A percentile compares a stretch with the other conserved stretches of the same genome.
Evolutionary conservation across 805 yeast genomes (phyloP).

Genomic region (Barnettozyma vustinii): DNA sequence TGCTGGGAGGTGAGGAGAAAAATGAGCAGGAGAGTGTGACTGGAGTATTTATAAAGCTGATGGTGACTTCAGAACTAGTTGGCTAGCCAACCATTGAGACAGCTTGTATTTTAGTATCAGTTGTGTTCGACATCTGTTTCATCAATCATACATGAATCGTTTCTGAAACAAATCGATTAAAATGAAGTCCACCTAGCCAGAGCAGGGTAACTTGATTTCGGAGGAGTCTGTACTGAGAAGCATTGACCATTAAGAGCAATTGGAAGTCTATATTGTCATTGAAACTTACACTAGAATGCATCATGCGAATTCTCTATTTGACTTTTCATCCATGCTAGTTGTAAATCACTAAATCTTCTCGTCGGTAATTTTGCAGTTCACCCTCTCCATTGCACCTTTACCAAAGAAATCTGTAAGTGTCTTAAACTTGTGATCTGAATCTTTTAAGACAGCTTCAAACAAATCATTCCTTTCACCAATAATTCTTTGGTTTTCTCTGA

Average conservation of each 20-base stretch:
- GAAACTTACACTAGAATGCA: background rate
- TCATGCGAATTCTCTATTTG: background rate
- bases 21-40: background rate
- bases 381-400: slow-evolving; percentile 73
- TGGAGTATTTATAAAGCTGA: background rate
- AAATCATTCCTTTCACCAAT: slow-evolving; percentile 57
- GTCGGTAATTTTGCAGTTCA: slow-evolving; percentile 5
- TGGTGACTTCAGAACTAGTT: background rate
- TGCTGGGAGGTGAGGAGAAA: background rate
- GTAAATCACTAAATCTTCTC: background rate
- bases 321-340: background rate
- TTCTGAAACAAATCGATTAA: slow-evolving; percentile 1
- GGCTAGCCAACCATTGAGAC: background rate
- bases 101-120: background rate
- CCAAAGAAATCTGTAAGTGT: slow-evolving; percentile 80
- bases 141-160: background rate
- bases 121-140: slow-evolving; percentile 7
- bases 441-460: slow-evolving; percentile 50
- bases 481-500: slow-evolving; percentile 55
- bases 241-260: too few species aligned
- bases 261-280: too few species aligned
- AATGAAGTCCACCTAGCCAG: too few species aligned
- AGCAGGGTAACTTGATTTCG: too few species aligned
- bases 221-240: too few species aligned
- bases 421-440: slow-evolving; percentile 58